Percentiles rank a stretch among this genome's conserved stretches.
These are phyloP conservation scores for Gastrodia elata DNA, from an alignment of 106 monocot genomes.

Conservation along the genomic window DNA sequence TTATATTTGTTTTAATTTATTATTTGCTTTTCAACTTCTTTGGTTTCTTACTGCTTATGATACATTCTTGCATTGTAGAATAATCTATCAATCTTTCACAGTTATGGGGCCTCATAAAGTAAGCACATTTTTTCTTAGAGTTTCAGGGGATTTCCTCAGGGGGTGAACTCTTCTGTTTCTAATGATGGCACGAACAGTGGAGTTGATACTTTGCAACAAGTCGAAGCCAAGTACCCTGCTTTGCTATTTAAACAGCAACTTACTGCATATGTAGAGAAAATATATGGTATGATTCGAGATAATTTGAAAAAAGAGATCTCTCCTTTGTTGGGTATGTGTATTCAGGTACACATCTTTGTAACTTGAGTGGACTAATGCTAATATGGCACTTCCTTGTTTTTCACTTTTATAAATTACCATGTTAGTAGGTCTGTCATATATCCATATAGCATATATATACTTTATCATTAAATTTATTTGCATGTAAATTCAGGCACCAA, in stretches of 20 bases:
- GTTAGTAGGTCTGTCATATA: no score
- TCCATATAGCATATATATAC: no score
- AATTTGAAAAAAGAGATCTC: conserved; percentile 92
- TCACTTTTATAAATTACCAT: no score
- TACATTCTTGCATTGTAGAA: not conserved
- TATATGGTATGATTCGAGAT: conserved; percentile 85
- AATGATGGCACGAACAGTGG: no score
- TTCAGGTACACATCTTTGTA: conserved; percentile 82
- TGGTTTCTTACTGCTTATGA: no score
- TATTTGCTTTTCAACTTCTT: no score
- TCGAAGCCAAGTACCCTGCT: conserved; percentile 88
- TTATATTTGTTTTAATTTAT: not conserved
- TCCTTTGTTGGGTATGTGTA: conserved; percentile 65
- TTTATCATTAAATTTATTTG: no score
- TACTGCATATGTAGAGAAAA: conserved; percentile 86
- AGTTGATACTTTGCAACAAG: conserved; percentile 42
- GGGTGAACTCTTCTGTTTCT: conserved; percentile 45
- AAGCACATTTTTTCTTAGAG: conserved; percentile 52
- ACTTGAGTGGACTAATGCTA: no score
- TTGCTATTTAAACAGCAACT: conserved; percentile 90
- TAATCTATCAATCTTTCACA: no score
- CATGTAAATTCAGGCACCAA: conserved; percentile 45
- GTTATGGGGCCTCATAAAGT: not conserved
- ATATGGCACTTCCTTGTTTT: no score
- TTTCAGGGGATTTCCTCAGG: conserved; percentile 50